Evolutionary conservation across 1,284 basidiomycete genomes (phyloP), one percentile per base, ranked within the genome.

Genomic region (Wolfiporia cocos): DNA sequence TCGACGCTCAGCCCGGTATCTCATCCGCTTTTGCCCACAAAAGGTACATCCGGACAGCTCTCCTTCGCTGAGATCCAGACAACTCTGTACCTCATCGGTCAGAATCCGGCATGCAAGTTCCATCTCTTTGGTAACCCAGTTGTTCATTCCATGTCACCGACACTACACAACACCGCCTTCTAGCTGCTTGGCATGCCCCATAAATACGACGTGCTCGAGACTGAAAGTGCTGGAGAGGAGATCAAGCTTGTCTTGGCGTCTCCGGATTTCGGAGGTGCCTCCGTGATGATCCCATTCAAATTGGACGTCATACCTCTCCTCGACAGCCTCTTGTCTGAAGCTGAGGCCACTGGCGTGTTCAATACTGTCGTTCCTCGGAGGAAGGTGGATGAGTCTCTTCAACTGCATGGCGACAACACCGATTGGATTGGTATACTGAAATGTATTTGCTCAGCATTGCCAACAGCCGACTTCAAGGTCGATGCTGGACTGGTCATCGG

Each of bases 251-350:
- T 82, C 2, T 68, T 98, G 12, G 63, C 70, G 0, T 69, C 78
- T 5, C 71, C 78, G 0, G 78, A 84, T 41, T 99, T 98, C 64
- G 95, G 95, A 14, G 95, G 95, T 3, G 94, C 93, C 5, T 92
- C 89, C 5, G 92, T 98, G 19, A 99, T 95, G 4, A 95, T 96
- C 49, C n/a, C n/a, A n/a, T n/a, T n/a, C n/a, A n/a, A n/a, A n/a
- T n/a, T n/a, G n/a, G n/a, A n/a, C n/a, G n/a, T n/a, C n/a, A n/a
- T n/a, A n/a, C n/a, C n/a, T n/a, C n/a, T n/a, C n/a, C n/a, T n/a
- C n/a, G n/a, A n/a, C n/a, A n/a, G n/a, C n/a, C n/a, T n/a, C n/a
- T n/a, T n/a, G n/a, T n/a, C n/a, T n/a, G n/a, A n/a, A n/a, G n/a
- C n/a, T n/a, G n/a, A n/a, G n/a, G n/a, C n/a, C n/a, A n/a, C n/a